phyloP scores from a whole-genome alignment of 441 rosid genomes.

The Syzygium syzygioides region DNA sequence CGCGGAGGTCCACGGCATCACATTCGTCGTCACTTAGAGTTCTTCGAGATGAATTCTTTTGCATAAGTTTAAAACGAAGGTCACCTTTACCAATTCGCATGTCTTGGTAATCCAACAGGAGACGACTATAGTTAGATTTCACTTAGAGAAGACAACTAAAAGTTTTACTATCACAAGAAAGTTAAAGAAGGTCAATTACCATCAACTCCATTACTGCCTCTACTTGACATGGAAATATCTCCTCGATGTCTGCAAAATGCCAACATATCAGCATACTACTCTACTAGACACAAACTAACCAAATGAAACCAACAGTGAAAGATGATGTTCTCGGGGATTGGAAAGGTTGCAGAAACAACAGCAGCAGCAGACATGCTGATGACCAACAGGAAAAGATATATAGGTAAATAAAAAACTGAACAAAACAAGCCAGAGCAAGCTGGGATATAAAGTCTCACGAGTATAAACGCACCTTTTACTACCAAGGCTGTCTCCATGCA shows the following conservation, averaged over 20 bases:
- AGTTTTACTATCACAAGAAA: not conserved
- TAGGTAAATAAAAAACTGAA: not conserved
- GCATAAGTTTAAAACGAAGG: conserved; percentile 77
- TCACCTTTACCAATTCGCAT: conserved; percentile 52
- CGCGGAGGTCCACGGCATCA: conserved; percentile 55
- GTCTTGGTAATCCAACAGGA: conserved; percentile 37
- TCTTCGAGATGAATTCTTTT: conserved; percentile 42
- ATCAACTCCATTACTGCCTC: conserved; percentile 31
- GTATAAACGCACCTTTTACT: conserved; percentile 48
- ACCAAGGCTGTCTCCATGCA: conserved; percentile 22
- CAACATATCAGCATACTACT: not conserved
- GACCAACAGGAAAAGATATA: not conserved
- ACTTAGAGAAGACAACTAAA: conserved; percentile 5
- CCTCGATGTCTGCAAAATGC: conserved; percentile 59
- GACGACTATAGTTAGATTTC: conserved; percentile 26
- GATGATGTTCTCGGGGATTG: not conserved
- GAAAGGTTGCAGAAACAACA: not conserved
- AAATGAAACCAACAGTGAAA: not conserved
- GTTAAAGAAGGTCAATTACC: conserved; percentile 23
- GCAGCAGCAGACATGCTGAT: not conserved
- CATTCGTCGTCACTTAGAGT: conserved; percentile 34
- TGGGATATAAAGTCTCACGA: not conserved
- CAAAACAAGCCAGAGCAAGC: not conserved
- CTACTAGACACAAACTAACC: not conserved
- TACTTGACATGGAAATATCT: conserved; percentile 28